These are phyloP conservation scores for Alternaria gansuensis DNA, from an alignment of 2,329 filamentous ascomycete species.

Conservation along the genomic window DNA sequence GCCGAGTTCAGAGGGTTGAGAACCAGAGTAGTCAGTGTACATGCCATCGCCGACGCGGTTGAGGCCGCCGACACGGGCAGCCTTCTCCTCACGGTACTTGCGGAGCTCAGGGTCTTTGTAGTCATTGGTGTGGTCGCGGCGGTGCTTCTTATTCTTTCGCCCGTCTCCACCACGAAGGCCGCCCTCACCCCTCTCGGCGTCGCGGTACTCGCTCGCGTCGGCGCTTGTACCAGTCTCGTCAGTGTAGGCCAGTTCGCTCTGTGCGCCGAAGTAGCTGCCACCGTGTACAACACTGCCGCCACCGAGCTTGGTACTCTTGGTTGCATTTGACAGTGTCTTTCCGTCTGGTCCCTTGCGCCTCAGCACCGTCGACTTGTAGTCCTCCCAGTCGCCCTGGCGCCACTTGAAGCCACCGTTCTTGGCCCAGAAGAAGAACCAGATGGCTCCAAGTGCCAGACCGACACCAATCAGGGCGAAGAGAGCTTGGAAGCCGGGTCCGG, in stretches of 20 bases:
- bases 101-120: conserved; percentile 69
- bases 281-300: conserved; percentile 82
- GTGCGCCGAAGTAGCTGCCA: conserved; percentile 56
- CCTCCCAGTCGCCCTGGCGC: conserved; percentile 89
- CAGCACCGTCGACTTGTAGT: conserved; percentile 95
- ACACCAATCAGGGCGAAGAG: conserved; percentile 86
- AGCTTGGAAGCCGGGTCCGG: conserved; percentile 74
- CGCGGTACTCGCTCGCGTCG: conserved; percentile 54
- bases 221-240: conserved; percentile 58
- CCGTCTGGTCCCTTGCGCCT: conserved; percentile 90
- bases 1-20: conserved; percentile 67
- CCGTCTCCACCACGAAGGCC: conserved; percentile 56
- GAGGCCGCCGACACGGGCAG: conserved; percentile 86
- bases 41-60: conserved; percentile 83
- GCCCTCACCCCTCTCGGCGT: conserved; percentile 54
- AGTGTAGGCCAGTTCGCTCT: conserved; percentile 54
- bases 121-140: conserved; percentile 63
- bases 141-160: conserved; percentile 56
- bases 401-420: conserved; percentile 95
- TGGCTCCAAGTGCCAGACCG: conserved; percentile 74
- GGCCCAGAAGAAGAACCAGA: conserved; percentile 99
- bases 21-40: conserved; percentile 78
- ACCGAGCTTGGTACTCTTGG: conserved; percentile 82
- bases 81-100: conserved; percentile 84
- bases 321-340: conserved; percentile 82